These are phyloP conservation scores for Bromus sterilis DNA, from an alignment of 176 grass and related monocot genomes.

Conservation along the genomic window DNA sequence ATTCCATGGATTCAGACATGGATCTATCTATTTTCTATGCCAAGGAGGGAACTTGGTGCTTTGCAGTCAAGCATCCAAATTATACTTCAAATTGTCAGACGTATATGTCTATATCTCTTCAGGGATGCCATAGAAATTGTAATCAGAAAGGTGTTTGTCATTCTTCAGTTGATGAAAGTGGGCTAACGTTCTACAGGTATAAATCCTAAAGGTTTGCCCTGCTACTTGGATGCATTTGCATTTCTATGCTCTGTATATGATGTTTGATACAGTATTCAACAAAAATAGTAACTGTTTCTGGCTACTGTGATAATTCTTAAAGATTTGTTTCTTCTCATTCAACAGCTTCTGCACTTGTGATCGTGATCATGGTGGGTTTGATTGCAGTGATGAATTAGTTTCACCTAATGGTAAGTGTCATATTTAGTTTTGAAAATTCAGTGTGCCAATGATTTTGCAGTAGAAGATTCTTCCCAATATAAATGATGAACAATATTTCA, in stretches of 20 bases:
- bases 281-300: not conserved
- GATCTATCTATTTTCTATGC: conserved; percentile 92
- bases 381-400: conserved; percentile 88
- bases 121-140: conserved; percentile 80
- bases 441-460: not conserved
- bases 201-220: conserved; percentile 5
- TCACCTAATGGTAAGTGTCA: conserved; percentile 61
- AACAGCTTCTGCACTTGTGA: conserved; percentile 82
- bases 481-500: not conserved
- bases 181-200: conserved; percentile 93
- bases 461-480: not conserved
- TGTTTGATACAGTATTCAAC: not conserved
- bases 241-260: not conserved
- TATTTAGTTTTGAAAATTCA: conserved; percentile 14
- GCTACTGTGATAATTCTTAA: not conserved
- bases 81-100: conserved; percentile 34
- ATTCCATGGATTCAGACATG: conserved; percentile 54
- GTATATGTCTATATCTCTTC: conserved; percentile 72
- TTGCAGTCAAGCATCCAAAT: conserved; percentile 81
- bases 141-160: conserved; percentile 72
- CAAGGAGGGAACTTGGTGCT: conserved; percentile 89
- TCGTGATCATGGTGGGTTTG: conserved; percentile 96
- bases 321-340: conserved; percentile 23
- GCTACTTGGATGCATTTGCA: not conserved
- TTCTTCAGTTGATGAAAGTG: conserved; percentile 81